Percentiles rank a stretch among this genome's conserved stretches.
Evolutionary conservation across 2,329 filamentous ascomycete species (phyloP).

Genomic region (Cyphellophora attinorum): DNA sequence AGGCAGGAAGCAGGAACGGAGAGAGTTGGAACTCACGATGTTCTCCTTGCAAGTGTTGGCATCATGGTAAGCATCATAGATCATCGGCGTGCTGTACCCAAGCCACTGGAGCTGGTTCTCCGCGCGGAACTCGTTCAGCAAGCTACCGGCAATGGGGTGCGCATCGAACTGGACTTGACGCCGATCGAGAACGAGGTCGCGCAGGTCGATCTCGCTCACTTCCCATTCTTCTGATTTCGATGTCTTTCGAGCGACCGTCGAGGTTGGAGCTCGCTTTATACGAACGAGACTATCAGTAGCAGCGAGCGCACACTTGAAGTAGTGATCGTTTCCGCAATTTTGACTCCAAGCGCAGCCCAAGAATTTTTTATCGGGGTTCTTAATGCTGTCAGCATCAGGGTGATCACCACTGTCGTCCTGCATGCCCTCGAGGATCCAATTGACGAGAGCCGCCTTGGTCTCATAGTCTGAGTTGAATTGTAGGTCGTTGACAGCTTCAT

Average conservation of each 20-base stretch:
- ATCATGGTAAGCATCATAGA: neutral
- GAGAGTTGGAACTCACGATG: slow-evolving; percentile 3
- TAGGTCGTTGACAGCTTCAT: too few relatives aligned
- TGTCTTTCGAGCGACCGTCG: neutral
- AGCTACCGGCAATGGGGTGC: too few relatives aligned
- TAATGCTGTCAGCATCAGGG: neutral
- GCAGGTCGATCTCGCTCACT: too few relatives aligned
- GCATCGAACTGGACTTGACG: too few relatives aligned
- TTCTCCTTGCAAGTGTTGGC: neutral
- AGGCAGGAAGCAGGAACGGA: slow-evolving; percentile 5
- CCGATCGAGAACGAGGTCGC: too few relatives aligned
- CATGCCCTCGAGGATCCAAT: neutral
- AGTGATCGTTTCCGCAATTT: neutral
- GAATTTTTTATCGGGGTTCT: neutral
- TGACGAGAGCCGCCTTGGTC: neutral
- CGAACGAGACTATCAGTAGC: neutral
- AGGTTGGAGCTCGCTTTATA: neutral
- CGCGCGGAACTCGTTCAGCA: neutral
- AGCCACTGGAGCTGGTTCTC: neutral
- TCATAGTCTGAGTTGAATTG: too few relatives aligned
- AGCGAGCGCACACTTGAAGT: neutral
- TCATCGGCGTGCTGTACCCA: neutral
- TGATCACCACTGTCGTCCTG: neutral
- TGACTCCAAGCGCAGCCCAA: neutral
- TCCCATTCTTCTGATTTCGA: too few relatives aligned